phyloP scores from a whole-genome alignment of 164 flowering plant species.

The Amborella trichopoda region DNA sequence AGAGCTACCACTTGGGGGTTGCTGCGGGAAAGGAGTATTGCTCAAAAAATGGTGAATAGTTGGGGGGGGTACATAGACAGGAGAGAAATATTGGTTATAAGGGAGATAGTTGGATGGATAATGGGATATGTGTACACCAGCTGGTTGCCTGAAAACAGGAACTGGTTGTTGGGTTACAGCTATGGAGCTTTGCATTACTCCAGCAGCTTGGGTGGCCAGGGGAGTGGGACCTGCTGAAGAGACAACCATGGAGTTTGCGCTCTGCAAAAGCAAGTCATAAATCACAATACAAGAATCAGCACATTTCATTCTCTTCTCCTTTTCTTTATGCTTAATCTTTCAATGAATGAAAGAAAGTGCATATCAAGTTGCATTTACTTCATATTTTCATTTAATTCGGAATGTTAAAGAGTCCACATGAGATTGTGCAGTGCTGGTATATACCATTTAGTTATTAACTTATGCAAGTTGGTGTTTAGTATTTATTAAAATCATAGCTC shows the following conservation, averaged over 20 bases:
- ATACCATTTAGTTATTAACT: too few species aligned
- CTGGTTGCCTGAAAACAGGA: slow-evolving; percentile 67
- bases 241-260: slow-evolving; percentile 44
- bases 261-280: slow-evolving; percentile 23
- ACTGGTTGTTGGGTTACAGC: slow-evolving; percentile 65
- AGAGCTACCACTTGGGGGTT: slow-evolving; percentile 52
- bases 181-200: slow-evolving; percentile 62
- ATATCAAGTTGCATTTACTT: too few species aligned
- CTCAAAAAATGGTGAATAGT: slow-evolving; percentile 60
- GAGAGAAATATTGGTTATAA: slow-evolving; percentile 61
- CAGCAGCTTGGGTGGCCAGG: slow-evolving; percentile 59
- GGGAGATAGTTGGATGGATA: slow-evolving; percentile 71
- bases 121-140: slow-evolving; percentile 61
- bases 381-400: too few species aligned
- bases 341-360: background rate
- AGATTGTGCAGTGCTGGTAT: too few species aligned
- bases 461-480: too few species aligned
- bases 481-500: too few species aligned
- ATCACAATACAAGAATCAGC: background rate
- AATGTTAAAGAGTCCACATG: too few species aligned
- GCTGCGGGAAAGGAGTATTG: slow-evolving; percentile 74
- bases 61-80: slow-evolving; percentile 65
- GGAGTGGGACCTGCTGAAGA: slow-evolving; percentile 54
- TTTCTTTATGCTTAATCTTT: too few species aligned
- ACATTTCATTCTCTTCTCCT: too few species aligned